Conservation (phyloP, 139 green algal species). For the Dunaliella primolecta region DNA sequence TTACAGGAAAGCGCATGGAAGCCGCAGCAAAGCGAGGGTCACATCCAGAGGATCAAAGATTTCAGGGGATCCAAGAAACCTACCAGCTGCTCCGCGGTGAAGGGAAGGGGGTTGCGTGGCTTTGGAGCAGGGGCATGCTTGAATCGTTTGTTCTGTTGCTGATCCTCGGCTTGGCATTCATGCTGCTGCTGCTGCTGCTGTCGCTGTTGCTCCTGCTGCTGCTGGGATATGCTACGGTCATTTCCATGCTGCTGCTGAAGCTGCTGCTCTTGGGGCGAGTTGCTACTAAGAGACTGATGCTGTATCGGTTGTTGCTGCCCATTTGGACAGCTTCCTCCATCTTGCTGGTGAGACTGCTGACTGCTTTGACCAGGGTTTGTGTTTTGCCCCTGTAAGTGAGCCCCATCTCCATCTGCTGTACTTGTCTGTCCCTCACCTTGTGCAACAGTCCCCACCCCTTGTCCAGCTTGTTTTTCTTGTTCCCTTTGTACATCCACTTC, state of each 20-base stretch:
- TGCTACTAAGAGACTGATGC: too few relatives aligned
- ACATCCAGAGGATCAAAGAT: too few relatives aligned
- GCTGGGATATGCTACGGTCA: not conserved
- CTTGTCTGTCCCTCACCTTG: too few relatives aligned
- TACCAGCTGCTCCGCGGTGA: not conserved
- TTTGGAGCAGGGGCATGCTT: too few relatives aligned
- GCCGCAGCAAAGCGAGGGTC: too few relatives aligned
- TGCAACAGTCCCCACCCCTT: too few relatives aligned
- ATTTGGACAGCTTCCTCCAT: not conserved
- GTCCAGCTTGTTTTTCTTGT: not conserved
- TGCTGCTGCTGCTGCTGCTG: not conserved
- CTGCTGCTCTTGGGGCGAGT: too few relatives aligned
- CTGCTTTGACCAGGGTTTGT: not conserved
- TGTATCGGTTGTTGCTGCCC: not conserved
- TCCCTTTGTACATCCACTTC: too few relatives aligned
- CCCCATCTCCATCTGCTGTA: too few relatives aligned
- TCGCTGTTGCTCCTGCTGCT: not conserved
- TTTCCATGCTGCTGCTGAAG: not conserved
- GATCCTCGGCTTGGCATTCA: not conserved
- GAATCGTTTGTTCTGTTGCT: not conserved
- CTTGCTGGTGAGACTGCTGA: not conserved
- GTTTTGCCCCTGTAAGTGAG: not conserved
- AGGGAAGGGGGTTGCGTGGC: not conserved
- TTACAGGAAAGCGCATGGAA: too few relatives aligned
- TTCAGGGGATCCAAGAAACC: too few relatives aligned